Evolutionary conservation across 768 basidiomycete genomes (phyloP).

Genomic region (Solioccasus polychromus): DNA sequence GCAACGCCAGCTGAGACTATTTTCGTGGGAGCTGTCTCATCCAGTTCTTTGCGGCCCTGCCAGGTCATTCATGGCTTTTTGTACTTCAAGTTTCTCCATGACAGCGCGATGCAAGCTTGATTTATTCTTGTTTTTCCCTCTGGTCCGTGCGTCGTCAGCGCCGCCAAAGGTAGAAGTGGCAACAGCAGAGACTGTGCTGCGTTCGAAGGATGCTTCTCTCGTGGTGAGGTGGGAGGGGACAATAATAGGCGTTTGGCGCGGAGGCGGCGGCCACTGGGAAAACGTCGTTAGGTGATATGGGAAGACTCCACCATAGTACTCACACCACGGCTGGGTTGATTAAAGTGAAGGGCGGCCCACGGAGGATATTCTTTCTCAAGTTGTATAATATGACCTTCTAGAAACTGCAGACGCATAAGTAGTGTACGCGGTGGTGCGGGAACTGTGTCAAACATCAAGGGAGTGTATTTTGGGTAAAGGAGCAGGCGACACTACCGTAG

Average conservation of each 20-base stretch:
- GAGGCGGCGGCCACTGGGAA: constrained; percentile 79
- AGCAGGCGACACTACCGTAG: constrained; percentile 52
- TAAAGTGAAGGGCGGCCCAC: constrained; percentile 88
- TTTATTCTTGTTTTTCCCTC: constrained; percentile 40
- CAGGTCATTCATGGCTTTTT: constrained; percentile 62
- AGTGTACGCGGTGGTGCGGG: constrained; percentile 68
- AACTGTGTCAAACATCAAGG: constrained; percentile 41
- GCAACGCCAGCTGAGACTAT: background rate
- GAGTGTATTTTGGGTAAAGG: background rate
- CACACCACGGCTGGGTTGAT: constrained; percentile 79
- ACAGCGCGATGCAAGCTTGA: constrained; percentile 74
- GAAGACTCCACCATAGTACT: constrained; percentile 26
- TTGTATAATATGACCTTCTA: constrained; percentile 75
- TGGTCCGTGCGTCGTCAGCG: constrained; percentile 11
- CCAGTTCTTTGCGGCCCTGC: constrained; percentile 20
- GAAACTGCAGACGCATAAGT: constrained; percentile 58
- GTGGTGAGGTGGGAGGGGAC: constrained; percentile 64
- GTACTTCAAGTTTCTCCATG: constrained; percentile 71
- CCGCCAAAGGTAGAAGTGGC: constrained; percentile 7
- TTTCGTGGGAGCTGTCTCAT: constrained; percentile 12
- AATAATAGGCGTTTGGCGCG: constrained; percentile 72
- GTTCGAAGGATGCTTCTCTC: constrained; percentile 21
- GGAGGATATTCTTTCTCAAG: constrained; percentile 83
- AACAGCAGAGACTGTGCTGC: constrained; percentile 5
- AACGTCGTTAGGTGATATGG: background rate